phyloP scores from a whole-genome alignment of 352 stramenopile species.

The Phytopythium chamaehyphon region DNA sequence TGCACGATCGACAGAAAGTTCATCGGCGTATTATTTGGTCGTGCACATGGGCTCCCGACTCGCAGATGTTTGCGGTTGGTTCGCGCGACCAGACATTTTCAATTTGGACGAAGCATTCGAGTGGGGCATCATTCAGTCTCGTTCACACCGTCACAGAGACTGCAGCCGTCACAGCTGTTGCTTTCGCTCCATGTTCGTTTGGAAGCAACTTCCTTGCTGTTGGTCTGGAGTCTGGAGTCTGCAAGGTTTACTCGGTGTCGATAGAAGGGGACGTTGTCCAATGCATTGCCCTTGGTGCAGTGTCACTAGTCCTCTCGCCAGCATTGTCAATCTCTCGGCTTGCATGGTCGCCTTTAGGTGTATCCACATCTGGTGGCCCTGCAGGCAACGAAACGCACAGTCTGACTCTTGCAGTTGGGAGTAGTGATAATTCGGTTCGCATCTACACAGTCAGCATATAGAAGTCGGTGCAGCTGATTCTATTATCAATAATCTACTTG shows the following conservation, averaged over 20 bases:
- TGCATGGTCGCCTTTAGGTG: conserved; percentile 27
- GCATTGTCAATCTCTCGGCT: conserved; percentile 44
- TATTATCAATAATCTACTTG: conserved; percentile 25
- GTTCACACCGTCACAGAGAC: conserved; percentile 21
- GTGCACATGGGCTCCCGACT: conserved; percentile 67
- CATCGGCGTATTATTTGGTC: conserved; percentile 83
- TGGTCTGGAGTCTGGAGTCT: conserved; percentile 53
- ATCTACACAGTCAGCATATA: conserved; percentile 27
- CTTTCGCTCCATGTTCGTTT: conserved; percentile 31
- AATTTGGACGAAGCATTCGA: conserved; percentile 30
- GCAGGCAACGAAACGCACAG: background rate
- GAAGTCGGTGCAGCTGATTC: conserved; percentile 8
- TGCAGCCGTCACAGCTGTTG: conserved; percentile 55
- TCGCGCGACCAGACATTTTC: conserved; percentile 65
- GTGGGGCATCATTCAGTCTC: conserved; percentile 17
- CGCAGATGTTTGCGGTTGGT: conserved; percentile 46
- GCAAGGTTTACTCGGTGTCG: background rate
- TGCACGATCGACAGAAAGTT: conserved; percentile 49
- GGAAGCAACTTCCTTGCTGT: conserved; percentile 35
- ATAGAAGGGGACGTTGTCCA: background rate
- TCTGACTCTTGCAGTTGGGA: conserved; percentile 33
- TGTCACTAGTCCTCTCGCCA: conserved; percentile 21
- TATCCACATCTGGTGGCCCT: background rate
- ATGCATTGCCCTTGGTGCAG: conserved; percentile 7
- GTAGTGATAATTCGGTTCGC: conserved; percentile 49